Evolutionary conservation across 352 stramenopile species (phyloP), one percentile per base, ranked within the genome.

Genomic region (Phytophthora sp.): DNA sequence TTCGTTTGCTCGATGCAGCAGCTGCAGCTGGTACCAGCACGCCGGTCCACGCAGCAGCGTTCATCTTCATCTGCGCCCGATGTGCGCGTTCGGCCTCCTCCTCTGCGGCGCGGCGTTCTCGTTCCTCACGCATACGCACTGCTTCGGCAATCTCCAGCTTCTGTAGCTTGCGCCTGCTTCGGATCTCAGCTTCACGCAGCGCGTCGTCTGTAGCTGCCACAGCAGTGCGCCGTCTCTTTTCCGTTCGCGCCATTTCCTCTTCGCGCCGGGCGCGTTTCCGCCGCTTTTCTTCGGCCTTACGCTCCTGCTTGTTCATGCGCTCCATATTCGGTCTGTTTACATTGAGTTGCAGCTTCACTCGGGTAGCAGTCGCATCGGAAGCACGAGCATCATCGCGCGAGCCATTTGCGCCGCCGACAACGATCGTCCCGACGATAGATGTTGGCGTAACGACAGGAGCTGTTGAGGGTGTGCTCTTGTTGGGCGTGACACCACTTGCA

Each of bases 261-360:
- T 94, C 88, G 2, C 84, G 81, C 7, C 84, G 72, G 9, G 66
- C 70, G 18, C 82, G 82, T 57, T 94, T 95, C 24, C 86, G 86
- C 8, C 82, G 76, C 60, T 93, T 92, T 59, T 95, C 86, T 72
- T 95, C 88, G 3, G 86, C 83, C 46, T 95, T 95, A 20, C 88
- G 88, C 66, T 94, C 86, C 41, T 82, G 86, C 30, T 95, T 95
- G 63, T 86, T 94, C 81, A 91, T 91, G 7, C 81, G 79, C 24
- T 91, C 82, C 57, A 91, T 66, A 31, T 80, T 90, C 8, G 73
- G 69, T 44, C 82, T 83, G 31, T 75, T 89, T 26, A 63, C 33
- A 57, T 88, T 84, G n/a, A 91, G 73, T 46, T 86, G 77, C 20
- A 93, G 59, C 45, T 87, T 86, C 4, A 93, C 59, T 2, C 82